Conservation (phyloP, 2,329 filamentous ascomycete genomes). For the Trichoderma sp. region DNA sequence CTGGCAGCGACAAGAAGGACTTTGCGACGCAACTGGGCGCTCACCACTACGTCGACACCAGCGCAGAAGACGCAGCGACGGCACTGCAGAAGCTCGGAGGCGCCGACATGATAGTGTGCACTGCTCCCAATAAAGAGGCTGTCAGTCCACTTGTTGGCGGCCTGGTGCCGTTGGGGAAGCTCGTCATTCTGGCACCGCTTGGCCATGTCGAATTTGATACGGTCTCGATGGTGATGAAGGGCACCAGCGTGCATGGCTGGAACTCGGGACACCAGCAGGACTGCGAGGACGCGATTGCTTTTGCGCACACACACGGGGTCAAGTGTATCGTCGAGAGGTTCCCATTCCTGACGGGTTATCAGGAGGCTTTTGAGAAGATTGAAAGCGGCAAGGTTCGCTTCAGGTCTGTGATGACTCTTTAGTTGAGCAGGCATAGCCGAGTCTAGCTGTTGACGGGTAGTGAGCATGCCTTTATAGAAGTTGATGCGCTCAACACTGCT, state of each 20-base stretch:
- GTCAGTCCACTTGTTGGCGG: conserved; percentile 59
- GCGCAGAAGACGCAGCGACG: conserved; percentile 51
- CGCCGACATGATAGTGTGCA: conserved; percentile 64
- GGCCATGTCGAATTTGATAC: conserved; percentile 52
- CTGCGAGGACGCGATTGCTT: conserved; percentile 67
- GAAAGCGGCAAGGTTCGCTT: too few species aligned
- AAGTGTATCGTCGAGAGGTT: conserved; percentile 69
- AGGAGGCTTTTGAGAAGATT: too few species aligned
- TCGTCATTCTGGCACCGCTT: conserved; percentile 61
- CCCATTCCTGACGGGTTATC: conserved; percentile 46
- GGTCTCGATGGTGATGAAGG: conserved; percentile 49
- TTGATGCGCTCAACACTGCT: too few species aligned
- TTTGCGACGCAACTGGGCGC: conserved; percentile 60
- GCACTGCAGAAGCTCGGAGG: conserved; percentile 62
- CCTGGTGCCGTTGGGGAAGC: conserved; percentile 58
- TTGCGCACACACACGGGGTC: conserved; percentile 64
- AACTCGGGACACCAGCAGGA: conserved; percentile 67
- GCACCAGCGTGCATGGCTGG: conserved; percentile 65
- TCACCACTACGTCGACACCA: conserved; percentile 55
- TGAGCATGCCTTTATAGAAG: too few species aligned
- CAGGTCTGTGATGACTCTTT: too few species aligned
- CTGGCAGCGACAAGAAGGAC: conserved; percentile 66
- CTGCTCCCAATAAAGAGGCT: conserved; percentile 62
- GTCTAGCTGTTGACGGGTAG: too few species aligned
- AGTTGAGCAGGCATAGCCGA: too few species aligned